Evolutionary conservation across 163 green algal genomes (phyloP).

Genomic region (Scenedesmus sp.): DNA sequence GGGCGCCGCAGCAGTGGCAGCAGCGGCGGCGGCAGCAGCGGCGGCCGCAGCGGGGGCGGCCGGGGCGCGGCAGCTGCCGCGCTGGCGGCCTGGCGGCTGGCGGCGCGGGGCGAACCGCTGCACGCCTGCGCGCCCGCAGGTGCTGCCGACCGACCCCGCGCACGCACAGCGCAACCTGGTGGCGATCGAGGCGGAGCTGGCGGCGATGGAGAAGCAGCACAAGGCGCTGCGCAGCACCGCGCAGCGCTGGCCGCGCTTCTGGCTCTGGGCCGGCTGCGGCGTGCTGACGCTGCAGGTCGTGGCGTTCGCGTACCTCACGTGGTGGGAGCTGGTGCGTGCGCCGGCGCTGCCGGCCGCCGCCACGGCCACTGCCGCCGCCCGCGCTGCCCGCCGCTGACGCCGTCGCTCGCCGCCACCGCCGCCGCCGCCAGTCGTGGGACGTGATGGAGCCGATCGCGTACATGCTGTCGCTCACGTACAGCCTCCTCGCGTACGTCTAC

Average conservation of each 20-base stretch:
- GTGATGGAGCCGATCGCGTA: conserved; percentile 70
- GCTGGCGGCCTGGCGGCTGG: neutral
- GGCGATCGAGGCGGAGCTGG: conserved; percentile 47
- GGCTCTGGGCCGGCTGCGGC: conserved; percentile 18
- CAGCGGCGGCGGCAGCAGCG: conserved; percentile 12
- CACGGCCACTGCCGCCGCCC: neutral
- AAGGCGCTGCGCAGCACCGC: conserved; percentile 20
- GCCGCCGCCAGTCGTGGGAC: conserved; percentile 50
- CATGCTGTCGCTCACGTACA: conserved; percentile 59
- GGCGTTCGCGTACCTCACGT: conserved; percentile 57
- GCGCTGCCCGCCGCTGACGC: neutral
- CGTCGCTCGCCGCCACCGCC: neutral
- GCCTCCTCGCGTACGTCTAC: conserved; percentile 58
- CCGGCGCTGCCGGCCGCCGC: neutral
- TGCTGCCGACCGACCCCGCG: conserved; percentile 31
- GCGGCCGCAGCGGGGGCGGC: neutral
- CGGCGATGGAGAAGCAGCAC: conserved; percentile 44
- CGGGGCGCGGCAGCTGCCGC: neutral
- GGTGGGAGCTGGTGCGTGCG: conserved; percentile 24
- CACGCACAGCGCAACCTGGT: conserved; percentile 13
- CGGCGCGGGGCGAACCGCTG: neutral
- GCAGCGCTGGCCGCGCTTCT: conserved; percentile 26
- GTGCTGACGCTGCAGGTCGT: conserved; percentile 30
- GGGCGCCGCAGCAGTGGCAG: neutral
- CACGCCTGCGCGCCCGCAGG: conserved; percentile 21